Base-by-base conservation (phyloP, 306 rosid species). In the Castanea crenata region DNA sequence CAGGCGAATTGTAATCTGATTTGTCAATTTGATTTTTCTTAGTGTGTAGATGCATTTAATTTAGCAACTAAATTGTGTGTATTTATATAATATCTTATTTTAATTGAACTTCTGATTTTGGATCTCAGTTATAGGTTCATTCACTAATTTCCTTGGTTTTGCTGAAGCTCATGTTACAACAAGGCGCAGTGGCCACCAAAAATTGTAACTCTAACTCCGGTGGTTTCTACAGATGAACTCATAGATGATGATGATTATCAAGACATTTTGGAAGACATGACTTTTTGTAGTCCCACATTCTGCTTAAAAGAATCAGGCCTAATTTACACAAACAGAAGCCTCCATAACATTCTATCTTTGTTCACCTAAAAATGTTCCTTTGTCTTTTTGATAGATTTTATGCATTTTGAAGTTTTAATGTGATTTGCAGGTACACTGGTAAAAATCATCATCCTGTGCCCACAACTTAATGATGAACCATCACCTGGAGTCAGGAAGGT, bases 221-320 rank as follows among this genome's bases (percentile, higher is more conserved):
- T 94, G 18, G 91, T 95, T 71, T 55, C 90, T 27, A 85, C 91
- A 0, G 98, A 95, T 59, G 99, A 95, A 91, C 96, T 93, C 71
- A 93, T 86, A 84, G 97, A 95, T 16, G 96, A 95, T 4, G 92
- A 91, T 68, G 99, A 93, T 80, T 95, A 93, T 35, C 93, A 93
- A 82, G 98, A 91, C 72, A 95, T 93, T 73, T 73, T 93, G 79
- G 97, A 91, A 75, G 99, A 91, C 81, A 95, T 95, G 98, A 89
- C 80, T 78, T 87, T 88, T 83, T 87, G 84, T 89, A 86, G 89
- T 86, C 86, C 83, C 90, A 80, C 92, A 89, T 88, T 91, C 92
- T 91, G 90, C 83, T 83, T 84, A 84, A 88, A 88, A 88, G 97
- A 91, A 76, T 91, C 94, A 81, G 81, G 90, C 94, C 90, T 90